A percentile compares a stretch with the other conserved stretches of the same genome.
Evolutionary conservation across 192 early-diverging fungal species (phyloP).

Genomic region (Globomyces pollinis-pini): DNA sequence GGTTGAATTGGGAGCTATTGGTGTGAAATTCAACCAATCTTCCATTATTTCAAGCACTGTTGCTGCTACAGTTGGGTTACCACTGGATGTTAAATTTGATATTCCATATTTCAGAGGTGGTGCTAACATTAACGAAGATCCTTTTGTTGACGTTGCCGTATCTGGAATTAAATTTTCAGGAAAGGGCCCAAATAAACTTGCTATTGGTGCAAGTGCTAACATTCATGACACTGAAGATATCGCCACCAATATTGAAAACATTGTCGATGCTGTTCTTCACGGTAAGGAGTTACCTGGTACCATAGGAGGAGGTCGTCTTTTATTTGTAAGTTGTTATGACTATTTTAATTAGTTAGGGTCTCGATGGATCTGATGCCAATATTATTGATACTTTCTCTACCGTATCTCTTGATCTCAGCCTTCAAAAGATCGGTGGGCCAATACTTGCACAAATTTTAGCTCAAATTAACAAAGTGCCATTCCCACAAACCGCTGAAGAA

Average conservation of each 20-base stretch:
- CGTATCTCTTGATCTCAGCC: not conserved
- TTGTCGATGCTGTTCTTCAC: not conserved
- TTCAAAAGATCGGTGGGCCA: not conserved
- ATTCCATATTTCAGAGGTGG: slow-evolving; percentile 5
- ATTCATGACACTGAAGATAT: not conserved
- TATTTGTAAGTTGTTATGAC: not conserved
- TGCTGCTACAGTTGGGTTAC: not conserved
- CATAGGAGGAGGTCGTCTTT: not conserved
- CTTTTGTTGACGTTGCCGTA: not conserved
- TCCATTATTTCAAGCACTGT: not conserved
- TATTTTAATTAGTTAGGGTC: not conserved
- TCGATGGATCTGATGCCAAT: not conserved
- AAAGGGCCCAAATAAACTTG: not conserved
- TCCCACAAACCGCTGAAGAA: not conserved
- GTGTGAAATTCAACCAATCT: slow-evolving; percentile 7
- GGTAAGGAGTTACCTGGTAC: not conserved
- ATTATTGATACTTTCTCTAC: slow-evolving; percentile 9
- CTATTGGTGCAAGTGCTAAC: not conserved
- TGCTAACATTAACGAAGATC: not conserved
- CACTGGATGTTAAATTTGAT: not conserved
- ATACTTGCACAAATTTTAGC: not conserved
- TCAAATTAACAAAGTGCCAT: not conserved
- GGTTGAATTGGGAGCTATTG: not conserved
- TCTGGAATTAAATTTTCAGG: not conserved
- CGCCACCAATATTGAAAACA: not conserved